Evolutionary conservation across 768 basidiomycete species (phyloP).

Genomic region (Kwoniella botswanensis): DNA sequence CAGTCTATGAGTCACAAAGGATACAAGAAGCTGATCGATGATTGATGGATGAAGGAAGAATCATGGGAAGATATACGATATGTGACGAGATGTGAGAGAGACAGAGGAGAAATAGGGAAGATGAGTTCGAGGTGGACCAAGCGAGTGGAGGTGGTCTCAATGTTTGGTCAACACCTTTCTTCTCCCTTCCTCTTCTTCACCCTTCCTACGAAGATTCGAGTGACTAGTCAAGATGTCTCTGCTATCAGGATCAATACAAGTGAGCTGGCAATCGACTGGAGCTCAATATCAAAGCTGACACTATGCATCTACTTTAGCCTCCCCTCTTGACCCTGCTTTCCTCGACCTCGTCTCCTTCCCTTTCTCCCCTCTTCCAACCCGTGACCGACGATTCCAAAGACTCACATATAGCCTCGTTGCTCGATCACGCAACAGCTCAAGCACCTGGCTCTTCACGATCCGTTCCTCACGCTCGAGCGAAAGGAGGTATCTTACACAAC

Average conservation of each 20-base stretch:
- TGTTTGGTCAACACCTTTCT: not conserved
- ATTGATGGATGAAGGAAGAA: not conserved
- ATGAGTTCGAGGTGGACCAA: constrained; percentile 15
- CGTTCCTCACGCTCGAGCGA: constrained; percentile 11
- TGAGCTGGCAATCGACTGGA: not conserved
- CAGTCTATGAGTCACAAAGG: no score
- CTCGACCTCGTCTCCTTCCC: constrained; percentile 44
- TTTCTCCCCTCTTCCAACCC: constrained; percentile 44
- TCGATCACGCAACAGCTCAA: constrained; percentile 23
- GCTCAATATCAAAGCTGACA: not conserved
- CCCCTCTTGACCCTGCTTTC: constrained; percentile 50
- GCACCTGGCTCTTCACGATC: not conserved
- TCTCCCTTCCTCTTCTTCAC: not conserved
- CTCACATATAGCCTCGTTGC: constrained; percentile 33
- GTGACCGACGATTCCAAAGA: constrained; percentile 31
- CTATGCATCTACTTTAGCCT: constrained; percentile 30
- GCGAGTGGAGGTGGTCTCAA: constrained; percentile 20
- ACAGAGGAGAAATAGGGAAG: not conserved
- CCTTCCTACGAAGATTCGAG: not conserved
- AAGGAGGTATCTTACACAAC: constrained; percentile 26
- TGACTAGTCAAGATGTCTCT: not conserved
- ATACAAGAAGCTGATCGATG: no score
- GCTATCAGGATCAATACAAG: constrained; percentile 10
- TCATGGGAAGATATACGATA: not conserved
- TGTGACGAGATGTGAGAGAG: not conserved